Evolutionary conservation across 441 rosid genomes (phyloP), one percentile per base, ranked within the genome.

Genomic region (Gossypium davidsonii): DNA sequence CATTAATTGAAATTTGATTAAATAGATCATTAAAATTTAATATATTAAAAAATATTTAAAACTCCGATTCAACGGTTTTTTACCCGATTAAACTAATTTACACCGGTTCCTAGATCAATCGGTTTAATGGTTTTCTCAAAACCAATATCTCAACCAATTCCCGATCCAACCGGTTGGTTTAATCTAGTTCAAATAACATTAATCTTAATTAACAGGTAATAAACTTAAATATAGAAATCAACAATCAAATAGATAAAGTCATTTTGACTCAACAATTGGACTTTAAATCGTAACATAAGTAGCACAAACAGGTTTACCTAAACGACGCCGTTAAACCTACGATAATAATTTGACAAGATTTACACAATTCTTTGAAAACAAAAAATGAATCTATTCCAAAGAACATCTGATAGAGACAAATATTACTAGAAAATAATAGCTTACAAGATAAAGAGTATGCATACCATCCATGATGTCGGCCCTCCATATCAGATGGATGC

Each of bases 341-440:
- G 18, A 66, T 23, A 34, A 9, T 17, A 66, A 6, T 21, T 21
- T 52, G 56, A 53, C 76, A 58, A 39, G 71, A 81, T 77, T 61
- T 72, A 76, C 72, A 73, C 58, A 58, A 6, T 67, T 48, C 66
- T 70, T 67, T 56, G 21, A 61, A 68, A 31, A 31, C 34, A 31
- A 31, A 31, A 7, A 55, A 44, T 55, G 70, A 34, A 48, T 66
- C 72, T 39, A 62, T 58, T 46, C 12, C 14, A 15, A 75, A 48
- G 18, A 31, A 75, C 6, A 63, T 14, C 49, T 57, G 31, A 77
- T 72, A 64, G 79, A 79, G 80, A 79, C 74, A 78, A 71, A 17
- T 61, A 60, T 6, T 63, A 77, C n/a, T 42, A 66, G 42, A 23
- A 71, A 67, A 31, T 37, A 48, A 71, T 64, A 69, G 14, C 67